Conservation (phyloP, 768 basidiomycete species). For the Leccinum olivaceopallidum region DNA sequence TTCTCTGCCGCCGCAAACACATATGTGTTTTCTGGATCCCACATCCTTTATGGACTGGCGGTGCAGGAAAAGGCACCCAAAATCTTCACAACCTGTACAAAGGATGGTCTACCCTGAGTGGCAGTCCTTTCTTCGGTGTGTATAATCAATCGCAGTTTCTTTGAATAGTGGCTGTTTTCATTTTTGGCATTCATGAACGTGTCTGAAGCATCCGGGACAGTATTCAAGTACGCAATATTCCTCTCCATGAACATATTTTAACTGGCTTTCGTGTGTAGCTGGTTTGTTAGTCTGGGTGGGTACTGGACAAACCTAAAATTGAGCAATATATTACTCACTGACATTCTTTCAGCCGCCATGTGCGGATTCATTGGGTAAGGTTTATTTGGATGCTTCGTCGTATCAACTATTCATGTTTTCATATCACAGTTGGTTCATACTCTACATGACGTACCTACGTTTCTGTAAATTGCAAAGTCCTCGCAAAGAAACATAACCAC, state of each 20-base stretch:
- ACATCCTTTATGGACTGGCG: slow-evolving; percentile 46
- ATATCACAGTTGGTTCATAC: slow-evolving; percentile 55
- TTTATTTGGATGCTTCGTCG: slow-evolving; percentile 32
- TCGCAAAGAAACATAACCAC: slow-evolving; percentile 35
- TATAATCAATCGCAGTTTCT: slow-evolving; percentile 6
- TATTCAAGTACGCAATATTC: slow-evolving; percentile 23
- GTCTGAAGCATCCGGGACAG: slow-evolving; percentile 48
- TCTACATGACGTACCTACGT: slow-evolving; percentile 71
- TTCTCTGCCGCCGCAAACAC: slow-evolving; percentile 71
- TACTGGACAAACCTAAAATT: background rate
- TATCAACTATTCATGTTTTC: slow-evolving; percentile 46
- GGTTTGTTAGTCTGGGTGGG: slow-evolving; percentile 65
- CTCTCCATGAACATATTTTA: slow-evolving; percentile 18
- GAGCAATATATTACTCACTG: background rate
- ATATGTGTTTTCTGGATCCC: slow-evolving; percentile 39
- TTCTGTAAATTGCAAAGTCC: slow-evolving; percentile 50
- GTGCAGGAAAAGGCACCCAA: slow-evolving; percentile 51
- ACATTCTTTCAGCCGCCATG: slow-evolving; percentile 41
- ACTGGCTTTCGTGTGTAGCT: slow-evolving; percentile 38
- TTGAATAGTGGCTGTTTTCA: slow-evolving; percentile 38
- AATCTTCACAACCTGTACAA: slow-evolving; percentile 48
- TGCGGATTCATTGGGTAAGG: slow-evolving; percentile 56
- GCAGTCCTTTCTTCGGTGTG: slow-evolving; percentile 33
- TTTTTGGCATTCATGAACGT: slow-evolving; percentile 68
- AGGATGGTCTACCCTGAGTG: slow-evolving; percentile 50